Conservation (phyloP, 2,329 filamentous ascomycete species). For the Coniella vitis region DNA sequence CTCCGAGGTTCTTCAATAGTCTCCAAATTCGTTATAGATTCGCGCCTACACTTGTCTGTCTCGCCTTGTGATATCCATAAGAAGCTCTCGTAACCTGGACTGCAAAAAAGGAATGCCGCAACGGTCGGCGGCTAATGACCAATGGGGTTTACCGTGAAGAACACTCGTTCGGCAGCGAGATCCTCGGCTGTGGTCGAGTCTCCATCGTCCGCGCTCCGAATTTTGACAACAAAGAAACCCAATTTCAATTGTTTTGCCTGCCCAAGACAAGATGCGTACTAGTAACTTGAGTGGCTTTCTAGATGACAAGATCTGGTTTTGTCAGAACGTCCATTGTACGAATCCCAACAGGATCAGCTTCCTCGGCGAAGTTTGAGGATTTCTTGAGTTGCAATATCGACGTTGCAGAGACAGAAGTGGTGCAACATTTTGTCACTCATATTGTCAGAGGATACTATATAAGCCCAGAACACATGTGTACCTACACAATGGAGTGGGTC, state of each 20-base stretch:
- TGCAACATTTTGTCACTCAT: too few relatives aligned
- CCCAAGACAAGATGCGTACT: constrained; percentile 36
- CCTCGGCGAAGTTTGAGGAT: constrained; percentile 31
- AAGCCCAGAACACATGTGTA: too few relatives aligned
- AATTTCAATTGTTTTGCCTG: constrained; percentile 34
- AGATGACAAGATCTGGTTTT: constrained; percentile 50
- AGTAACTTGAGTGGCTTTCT: constrained; percentile 30
- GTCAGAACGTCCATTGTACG: constrained; percentile 47
- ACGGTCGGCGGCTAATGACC: constrained; percentile 26
- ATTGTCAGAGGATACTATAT: too few relatives aligned
- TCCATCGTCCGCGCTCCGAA: constrained; percentile 37
- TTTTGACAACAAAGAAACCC: constrained; percentile 43
- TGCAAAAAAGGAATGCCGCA: constrained; percentile 31
- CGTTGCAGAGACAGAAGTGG: too few relatives aligned
- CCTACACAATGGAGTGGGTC: too few relatives aligned
- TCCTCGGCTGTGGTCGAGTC: constrained; percentile 26
- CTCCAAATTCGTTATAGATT: constrained; percentile 16
- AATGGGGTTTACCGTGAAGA: constrained; percentile 32
- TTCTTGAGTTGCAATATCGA: constrained; percentile 33
- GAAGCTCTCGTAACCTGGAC: constrained; percentile 27
- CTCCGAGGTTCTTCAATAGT: constrained; percentile 26
- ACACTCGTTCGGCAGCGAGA: constrained; percentile 26
- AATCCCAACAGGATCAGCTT: constrained; percentile 32
- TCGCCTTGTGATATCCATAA: constrained; percentile 34
- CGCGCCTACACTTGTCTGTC: constrained; percentile 16